phyloP scores from a whole-genome alignment of 805 yeast species.

The Cyberlindnera subsufficiens region DNA sequence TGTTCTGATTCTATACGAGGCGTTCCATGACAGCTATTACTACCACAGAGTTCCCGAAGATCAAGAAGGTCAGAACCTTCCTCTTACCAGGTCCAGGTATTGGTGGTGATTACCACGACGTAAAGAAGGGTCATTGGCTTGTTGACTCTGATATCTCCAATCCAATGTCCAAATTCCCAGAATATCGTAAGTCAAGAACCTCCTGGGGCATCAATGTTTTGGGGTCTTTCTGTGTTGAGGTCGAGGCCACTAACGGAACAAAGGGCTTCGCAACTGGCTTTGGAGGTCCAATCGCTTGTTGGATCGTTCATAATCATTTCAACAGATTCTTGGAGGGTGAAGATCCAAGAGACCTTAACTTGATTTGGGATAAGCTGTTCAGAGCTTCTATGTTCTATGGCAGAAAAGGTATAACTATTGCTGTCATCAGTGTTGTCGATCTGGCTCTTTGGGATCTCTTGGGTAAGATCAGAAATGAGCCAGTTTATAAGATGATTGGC shows the following conservation, averaged over 20 bases:
- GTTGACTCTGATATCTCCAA: slow-evolving; percentile 41
- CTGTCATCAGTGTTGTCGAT: slow-evolving; percentile 42
- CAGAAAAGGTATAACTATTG: slow-evolving; percentile 42
- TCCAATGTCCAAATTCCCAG: slow-evolving; percentile 44
- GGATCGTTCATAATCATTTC: slow-evolving; percentile 42
- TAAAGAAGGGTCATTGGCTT: slow-evolving; percentile 43
- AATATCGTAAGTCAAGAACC: slow-evolving; percentile 38
- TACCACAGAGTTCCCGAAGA: slow-evolving; percentile 33
- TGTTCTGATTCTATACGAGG: neutral
- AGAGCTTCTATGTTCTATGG: slow-evolving; percentile 47
- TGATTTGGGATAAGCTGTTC: slow-evolving; percentile 44
- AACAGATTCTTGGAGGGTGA: slow-evolving; percentile 38
- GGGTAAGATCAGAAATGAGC: slow-evolving; percentile 44
- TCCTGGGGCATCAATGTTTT: slow-evolving; percentile 47
- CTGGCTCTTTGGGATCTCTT: slow-evolving; percentile 46
- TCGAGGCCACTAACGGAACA: slow-evolving; percentile 43
- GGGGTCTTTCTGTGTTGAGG: slow-evolving; percentile 44
- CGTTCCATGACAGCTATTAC: slow-evolving; percentile 15
- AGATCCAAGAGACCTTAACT: slow-evolving; percentile 41
- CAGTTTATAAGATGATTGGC: slow-evolving; percentile 46
- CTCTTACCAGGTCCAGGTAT: slow-evolving; percentile 38
- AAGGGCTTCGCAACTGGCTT: slow-evolving; percentile 47
- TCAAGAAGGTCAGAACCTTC: slow-evolving; percentile 37
- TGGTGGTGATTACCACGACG: slow-evolving; percentile 49
- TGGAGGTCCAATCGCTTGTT: slow-evolving; percentile 47